Evolutionary conservation across 768 basidiomycete genomes (phyloP).

Genomic region (Mycena kentingensis): DNA sequence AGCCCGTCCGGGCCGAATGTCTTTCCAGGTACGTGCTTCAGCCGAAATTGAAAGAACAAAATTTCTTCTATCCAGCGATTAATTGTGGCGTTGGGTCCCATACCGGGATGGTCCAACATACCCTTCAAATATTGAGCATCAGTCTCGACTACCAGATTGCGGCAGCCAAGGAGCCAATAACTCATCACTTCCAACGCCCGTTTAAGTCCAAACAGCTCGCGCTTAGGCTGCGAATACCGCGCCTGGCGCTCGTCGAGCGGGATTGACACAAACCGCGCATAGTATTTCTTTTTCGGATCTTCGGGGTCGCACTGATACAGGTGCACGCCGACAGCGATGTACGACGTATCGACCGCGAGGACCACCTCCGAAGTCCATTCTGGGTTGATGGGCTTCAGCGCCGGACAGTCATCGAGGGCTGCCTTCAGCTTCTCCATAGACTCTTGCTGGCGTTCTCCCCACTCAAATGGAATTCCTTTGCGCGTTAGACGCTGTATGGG

Average conservation of each 20-base stretch:
- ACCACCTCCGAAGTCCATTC: slow-evolving; percentile 28
- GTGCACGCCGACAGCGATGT: slow-evolving; percentile 36
- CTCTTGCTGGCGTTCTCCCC: no score
- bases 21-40: slow-evolving; percentile 31
- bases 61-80: slow-evolving; percentile 33
- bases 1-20: slow-evolving; percentile 34
- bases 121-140: slow-evolving; percentile 41
- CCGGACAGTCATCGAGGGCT: slow-evolving; percentile 27
- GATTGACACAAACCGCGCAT: slow-evolving; percentile 37
- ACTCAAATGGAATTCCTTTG: no score
- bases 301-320: slow-evolving; percentile 31
- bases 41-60: slow-evolving; percentile 32
- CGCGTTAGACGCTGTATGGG: no score
- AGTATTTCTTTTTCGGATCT: slow-evolving; percentile 23
- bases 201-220: slow-evolving; percentile 39
- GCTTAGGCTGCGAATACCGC: slow-evolving; percentile 33
- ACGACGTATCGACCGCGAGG: slow-evolving; percentile 39
- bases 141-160: slow-evolving; percentile 37
- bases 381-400: slow-evolving; percentile 37
- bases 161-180: slow-evolving; percentile 31
- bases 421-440: no score
- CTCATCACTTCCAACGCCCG: slow-evolving; percentile 25
- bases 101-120: slow-evolving; percentile 33
- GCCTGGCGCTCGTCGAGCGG: slow-evolving; percentile 36
- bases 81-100: slow-evolving; percentile 27